Evolutionary conservation across 345 rosid species (phyloP), one percentile per base, ranked within the genome.

Genomic region (Durio zibethinus): DNA sequence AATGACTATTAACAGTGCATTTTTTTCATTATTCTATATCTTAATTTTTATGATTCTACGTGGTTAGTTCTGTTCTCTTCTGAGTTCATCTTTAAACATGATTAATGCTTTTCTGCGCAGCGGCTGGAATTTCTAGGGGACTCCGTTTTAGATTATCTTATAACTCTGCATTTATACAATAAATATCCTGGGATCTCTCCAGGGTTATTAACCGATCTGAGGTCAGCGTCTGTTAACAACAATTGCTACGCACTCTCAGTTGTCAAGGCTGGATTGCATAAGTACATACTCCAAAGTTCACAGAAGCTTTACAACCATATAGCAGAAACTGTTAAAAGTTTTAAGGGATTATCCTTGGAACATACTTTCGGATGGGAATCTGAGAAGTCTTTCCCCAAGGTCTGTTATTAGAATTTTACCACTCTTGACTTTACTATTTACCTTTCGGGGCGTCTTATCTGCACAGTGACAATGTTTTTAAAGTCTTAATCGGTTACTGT

Each of bases 121-220:
- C 85, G 98, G 76, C 82, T 96, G 83, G 99, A 96, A 81, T 96
- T 92, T 84, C 97, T 96, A 1, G 99, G 99, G 1, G 99, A 96
- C 73, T 78, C 98, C 0, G 94, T 93, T 40, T 78, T 96, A 76
- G 99, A 96, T 82, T 92, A 87, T 79, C 84, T 93, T 3, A 83
- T 96, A 73, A 96, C 98, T 0, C 29, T 87, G 64, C 79, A 93
- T 79, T 52, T 93, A 29, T 89, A 85, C 79, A 78, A 79, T 5
- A 77, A 81, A 47, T 84, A 91, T 82, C 99, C 98, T 1, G 75
- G 76, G 50, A 79, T 93, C 78, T 85, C 95, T 15, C 99, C 99
- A 4, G 97, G 97, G 62, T 59, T 86, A 63, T 80, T 96, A 66
- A 96, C 98, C 0, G 98, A 96, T 75, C 63, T 96, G 97, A 86